Conservation (phyloP, 1,139 yeast genomes). For the Candida glucosophila region DNA sequence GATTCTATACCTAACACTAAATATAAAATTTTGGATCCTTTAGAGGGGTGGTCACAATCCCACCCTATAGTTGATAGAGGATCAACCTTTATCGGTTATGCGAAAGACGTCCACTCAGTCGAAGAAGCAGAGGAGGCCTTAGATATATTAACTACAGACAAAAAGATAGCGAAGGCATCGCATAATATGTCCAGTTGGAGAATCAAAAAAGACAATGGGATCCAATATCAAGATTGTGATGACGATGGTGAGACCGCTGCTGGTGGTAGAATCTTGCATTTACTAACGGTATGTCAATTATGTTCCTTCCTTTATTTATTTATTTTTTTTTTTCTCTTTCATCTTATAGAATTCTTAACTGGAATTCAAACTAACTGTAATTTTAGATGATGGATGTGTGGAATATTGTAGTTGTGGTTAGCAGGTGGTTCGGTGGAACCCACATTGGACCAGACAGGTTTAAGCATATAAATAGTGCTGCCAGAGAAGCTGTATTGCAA, state of each 20-base stretch:
- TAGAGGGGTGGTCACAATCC: constrained; percentile 67
- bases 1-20: too few species aligned
- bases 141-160: constrained; percentile 48
- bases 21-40: constrained; percentile 23
- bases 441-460: constrained; percentile 91
- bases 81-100: constrained; percentile 78
- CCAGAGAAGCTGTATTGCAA: constrained; percentile 70
- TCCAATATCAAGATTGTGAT: constrained; percentile 73
- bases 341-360: constrained; percentile 19
- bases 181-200: constrained; percentile 90
- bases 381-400: constrained; percentile 62
- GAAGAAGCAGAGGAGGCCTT: constrained; percentile 55
- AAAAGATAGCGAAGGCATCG: constrained; percentile 55
- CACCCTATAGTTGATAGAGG: constrained; percentile 77
- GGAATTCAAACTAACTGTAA: too few species aligned
- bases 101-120: constrained; percentile 49
- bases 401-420: constrained; percentile 81
- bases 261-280: constrained; percentile 77
- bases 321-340: constrained; percentile 6
- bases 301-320: constrained; percentile 1
- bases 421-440: constrained; percentile 91
- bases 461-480: constrained; percentile 84
- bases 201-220: constrained; percentile 45
- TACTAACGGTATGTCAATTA: constrained; percentile 46
- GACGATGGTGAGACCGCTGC: constrained; percentile 99